Evolutionary conservation across 2,329 filamentous ascomycete species (phyloP), one percentile per base, ranked within the genome.

Genomic region (Colletotrichum lindemuthianum): DNA sequence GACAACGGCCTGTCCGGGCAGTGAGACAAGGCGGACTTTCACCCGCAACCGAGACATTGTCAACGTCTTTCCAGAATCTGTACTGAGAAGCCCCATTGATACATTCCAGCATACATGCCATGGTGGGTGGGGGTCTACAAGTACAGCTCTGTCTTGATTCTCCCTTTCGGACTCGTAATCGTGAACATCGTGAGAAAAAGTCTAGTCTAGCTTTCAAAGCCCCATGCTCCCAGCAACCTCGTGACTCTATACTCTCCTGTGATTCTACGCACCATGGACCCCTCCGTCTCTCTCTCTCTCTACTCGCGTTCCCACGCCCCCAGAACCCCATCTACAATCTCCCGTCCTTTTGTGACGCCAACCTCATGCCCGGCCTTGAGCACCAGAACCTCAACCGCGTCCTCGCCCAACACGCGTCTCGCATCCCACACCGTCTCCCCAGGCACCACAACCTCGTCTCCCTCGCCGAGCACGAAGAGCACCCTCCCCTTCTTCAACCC

Each of bases 361-460:
- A 93, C 79, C 71, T 92, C 90, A 72, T 93, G 91, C 0, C 90
- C 90, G 5, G 86, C 89, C 32, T 86, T 81, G 13, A 92, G 71
- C 32, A 85, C 76, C 45, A 82, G 78, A 53, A 89, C 82, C 60
- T 85, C 80, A 4, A 90, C 82, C 60, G 73, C 80, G 6, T 89
- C 86, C 32, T 79, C 76, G 3, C 88, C 88, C 24, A 93, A 74
- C 12, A 84, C 82, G 10, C 77, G 77, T 9, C 76, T 80, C 2
- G 85, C 86, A 74, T 93, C 91, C 48, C 86, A 82, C 1, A 85
- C 76, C 32, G 89, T 76, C 76, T 93, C 90, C 8, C 88, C 82
- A 59, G 82, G 82, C n/a, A 88, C 76, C 45, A 93, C 86, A 24
- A 94, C 86, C 0, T 84, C 79, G 74, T 96, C 92, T 48, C 82